Percentiles rank a stretch among this genome's conserved stretches.
phyloP scores from a whole-genome alignment of 202 grass and related monocot genomes.

The Bolboschoenoplectus hybrid region DNA sequence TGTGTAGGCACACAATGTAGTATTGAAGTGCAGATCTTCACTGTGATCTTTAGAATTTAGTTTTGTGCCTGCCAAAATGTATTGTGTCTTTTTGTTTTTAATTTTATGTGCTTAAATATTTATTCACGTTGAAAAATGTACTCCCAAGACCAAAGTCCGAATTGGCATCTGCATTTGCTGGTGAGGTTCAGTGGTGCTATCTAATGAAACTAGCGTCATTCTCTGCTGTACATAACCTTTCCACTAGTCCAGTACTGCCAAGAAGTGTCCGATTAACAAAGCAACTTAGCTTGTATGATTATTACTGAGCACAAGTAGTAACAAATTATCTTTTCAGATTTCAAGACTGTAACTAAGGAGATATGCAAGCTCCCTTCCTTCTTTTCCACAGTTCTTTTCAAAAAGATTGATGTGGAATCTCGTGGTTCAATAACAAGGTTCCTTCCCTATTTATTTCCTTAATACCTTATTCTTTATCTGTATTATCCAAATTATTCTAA shows the following conservation, averaged over 20 bases:
- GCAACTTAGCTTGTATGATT: not conserved
- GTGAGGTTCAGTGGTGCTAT: slow-evolving; percentile 29
- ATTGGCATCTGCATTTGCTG: slow-evolving; percentile 33
- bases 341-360: slow-evolving; percentile 88
- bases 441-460: slow-evolving; percentile 16
- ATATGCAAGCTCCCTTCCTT: slow-evolving; percentile 96
- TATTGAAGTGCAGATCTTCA: not conserved
- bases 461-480: not conserved
- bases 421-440: slow-evolving; percentile 72
- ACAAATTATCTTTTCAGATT: slow-evolving; percentile 54
- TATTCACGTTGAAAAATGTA: slow-evolving; percentile 14
- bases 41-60: not conserved
- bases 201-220: not conserved
- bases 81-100: slow-evolving; percentile 33
- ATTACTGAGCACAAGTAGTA: slow-evolving; percentile 20
- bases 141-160: not conserved
- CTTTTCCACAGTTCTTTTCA: slow-evolving; percentile 69
- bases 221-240: not conserved
- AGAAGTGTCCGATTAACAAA: slow-evolving; percentile 31
- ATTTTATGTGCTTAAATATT: slow-evolving; percentile 15
- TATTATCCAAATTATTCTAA: slow-evolving; percentile 21
- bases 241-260: not conserved
- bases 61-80: slow-evolving; percentile 23
- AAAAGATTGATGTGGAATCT: slow-evolving; percentile 73
- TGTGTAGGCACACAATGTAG: slow-evolving; percentile 12